Base-by-base conservation (phyloP, 805 yeast species). In the Babjeviella inositovora region DNA sequence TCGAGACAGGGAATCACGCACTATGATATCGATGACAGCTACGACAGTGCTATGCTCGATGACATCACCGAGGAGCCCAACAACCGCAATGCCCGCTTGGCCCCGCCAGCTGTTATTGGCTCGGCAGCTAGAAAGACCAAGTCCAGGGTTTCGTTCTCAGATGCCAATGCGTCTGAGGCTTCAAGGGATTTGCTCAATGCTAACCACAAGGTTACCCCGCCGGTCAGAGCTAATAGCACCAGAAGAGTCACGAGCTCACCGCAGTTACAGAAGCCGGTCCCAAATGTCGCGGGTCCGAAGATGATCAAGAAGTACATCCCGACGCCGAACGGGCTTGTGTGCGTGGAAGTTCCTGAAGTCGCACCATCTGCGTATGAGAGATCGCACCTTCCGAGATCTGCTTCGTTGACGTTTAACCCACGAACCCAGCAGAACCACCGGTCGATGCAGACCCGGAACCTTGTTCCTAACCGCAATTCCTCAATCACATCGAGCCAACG, bases 251-350 rank as follows among this genome's bases (percentile, higher is more conserved):
- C n/a, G 21, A 7, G 11, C 21, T 19, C 11, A 10, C 6, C n/a
- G 6, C 12, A 20, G 15, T n/a, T n/a, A n/a, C 14, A 7, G 6
- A 11, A 9, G 7, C 7, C 21, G 7, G 7, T 13, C 7, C 7
- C 21, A 19, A 19, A 19, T 8, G 7, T 8, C 12, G 7, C 21
- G 8, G 12, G 7, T 7, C 52, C 54, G 8, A 62, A 51, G 25
- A 72, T 63, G 48, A 62, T 74, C 7, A 73, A 70, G 32, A 72
- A 67, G 31, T 76, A 75, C 47, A 58, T 76, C 21, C 87, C 90
- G 2, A 72, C 82, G 2, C 70, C 79, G 4, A 58, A 66, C 34
- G 90, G 90, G 8, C 54, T 76, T 26, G 62, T 71, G 23, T 57
- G 73, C 7, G 53, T 76, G 4, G 85, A 76, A 33, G 84, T 76